Conservation (phyloP, 768 basidiomycete genomes). For the Mrakia blollopis region DNA sequence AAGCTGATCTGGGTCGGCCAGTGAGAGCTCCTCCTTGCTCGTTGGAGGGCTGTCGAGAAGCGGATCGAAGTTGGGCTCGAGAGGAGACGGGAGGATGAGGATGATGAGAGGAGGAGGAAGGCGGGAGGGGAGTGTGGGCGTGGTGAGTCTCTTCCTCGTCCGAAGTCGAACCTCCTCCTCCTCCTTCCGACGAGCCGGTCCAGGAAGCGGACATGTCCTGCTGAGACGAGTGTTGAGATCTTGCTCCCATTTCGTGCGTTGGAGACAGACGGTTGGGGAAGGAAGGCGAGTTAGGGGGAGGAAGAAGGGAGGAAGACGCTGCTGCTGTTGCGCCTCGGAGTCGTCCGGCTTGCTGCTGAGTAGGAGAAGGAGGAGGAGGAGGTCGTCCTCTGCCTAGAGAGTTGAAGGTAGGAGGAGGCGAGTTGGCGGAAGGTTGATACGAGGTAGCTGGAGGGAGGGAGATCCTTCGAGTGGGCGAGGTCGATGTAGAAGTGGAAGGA, state of each 20-base stretch:
- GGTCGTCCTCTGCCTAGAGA: neutral
- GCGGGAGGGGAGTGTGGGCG: neutral
- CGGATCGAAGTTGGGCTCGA: neutral
- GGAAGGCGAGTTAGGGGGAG: neutral
- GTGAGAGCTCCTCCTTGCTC: neutral
- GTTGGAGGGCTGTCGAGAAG: neutral
- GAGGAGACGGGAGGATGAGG: conserved; percentile 1
- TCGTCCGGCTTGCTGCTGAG: neutral
- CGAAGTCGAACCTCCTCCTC: neutral
- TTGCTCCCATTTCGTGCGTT: neutral
- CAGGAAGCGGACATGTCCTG: neutral
- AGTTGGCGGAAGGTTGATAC: neutral
- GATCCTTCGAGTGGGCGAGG: neutral
- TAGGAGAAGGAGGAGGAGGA: conserved; percentile 3
- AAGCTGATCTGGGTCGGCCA: neutral
- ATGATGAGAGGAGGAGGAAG: too few species aligned
- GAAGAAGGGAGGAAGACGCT: too few species aligned
- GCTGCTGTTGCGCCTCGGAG: neutral
- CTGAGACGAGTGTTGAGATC: neutral
- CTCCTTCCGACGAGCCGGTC: neutral
- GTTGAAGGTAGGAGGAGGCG: neutral
- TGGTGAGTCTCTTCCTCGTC: neutral
- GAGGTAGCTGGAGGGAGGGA: neutral
- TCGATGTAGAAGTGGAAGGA: neutral
- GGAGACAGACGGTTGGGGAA: neutral